These are phyloP conservation scores for Pichia ethanolica DNA, from an alignment of 805 yeast genomes.

Conservation along the genomic window DNA sequence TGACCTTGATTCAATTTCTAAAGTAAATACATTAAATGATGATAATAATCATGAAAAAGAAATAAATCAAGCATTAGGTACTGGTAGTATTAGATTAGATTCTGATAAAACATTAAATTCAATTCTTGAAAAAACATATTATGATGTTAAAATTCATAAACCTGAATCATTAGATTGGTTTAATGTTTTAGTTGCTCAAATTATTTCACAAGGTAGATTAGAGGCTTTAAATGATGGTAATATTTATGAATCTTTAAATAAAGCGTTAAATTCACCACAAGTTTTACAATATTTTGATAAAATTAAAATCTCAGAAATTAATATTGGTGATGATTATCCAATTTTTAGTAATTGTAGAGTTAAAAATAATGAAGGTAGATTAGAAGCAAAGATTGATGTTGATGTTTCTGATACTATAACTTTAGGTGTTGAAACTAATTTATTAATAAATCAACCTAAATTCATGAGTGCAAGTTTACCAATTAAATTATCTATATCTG, in stretches of 20 bases:
- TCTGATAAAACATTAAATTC: constrained; percentile 16
- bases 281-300: constrained; percentile 73
- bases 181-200: constrained; percentile 87
- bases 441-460: constrained; percentile 74
- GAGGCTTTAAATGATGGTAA: constrained; percentile 85
- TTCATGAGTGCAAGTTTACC: constrained; percentile 85
- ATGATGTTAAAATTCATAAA: constrained; percentile 79
- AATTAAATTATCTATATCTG: constrained; percentile 72
- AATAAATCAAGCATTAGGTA: neutral
- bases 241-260: constrained; percentile 70
- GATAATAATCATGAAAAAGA: constrained; percentile 3
- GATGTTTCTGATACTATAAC: constrained; percentile 83
- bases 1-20: neutral
- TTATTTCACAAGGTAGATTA: constrained; percentile 76
- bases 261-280: constrained; percentile 53
- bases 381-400: constrained; percentile 86
- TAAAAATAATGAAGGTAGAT: constrained; percentile 39
- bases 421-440: constrained; percentile 73
- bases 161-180: constrained; percentile 97
- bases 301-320: constrained; percentile 76
- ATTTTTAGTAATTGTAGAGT: constrained; percentile 90
- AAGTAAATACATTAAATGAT: neutral
- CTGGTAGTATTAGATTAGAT: constrained; percentile 2
- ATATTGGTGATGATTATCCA: constrained; percentile 92
- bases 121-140: constrained; percentile 84